Base-by-base conservation (phyloP, 169 alveolate species). In the Plasmodium malariae region DNA sequence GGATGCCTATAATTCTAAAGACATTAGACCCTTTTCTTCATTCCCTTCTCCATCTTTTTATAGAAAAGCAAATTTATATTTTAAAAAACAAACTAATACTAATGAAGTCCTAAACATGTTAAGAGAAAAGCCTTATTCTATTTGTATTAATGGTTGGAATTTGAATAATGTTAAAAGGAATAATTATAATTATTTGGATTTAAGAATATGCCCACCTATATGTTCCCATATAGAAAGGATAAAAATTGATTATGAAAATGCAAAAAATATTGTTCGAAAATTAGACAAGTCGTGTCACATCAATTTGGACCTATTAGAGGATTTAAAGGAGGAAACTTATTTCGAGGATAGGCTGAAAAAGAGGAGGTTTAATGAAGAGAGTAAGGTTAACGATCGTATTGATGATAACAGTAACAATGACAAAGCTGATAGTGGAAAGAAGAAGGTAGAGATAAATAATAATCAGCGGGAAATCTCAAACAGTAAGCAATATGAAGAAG, bases 131-230 rank as follows among this genome's bases (percentile, higher is more conserved):
- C 30, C 89, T n/a, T 36, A 28, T 34, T 14, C 45, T 62, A 54
- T 76, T n/a, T 1, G 40, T 26, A 62, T 76, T 36, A 43, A 63
- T 4, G 78, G 74, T 1, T 76, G 76, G 74, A 37, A 43, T 36
- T 60, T 76, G 30, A 76, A 54, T 40, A 62, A 67, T 19, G 40
- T 83, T 6, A 83, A 65, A 51, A 83, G 85, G 57, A 83, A 83
- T 68, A 83, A 32, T 21, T 83, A 83, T 71, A 49, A 67, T 6
- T 67, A 49, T 37, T 21, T 83, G 28, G 91, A 83, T n/a, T 67
- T 83, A 12, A 49, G 83, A 32, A 36, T 83, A 4, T 83, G 91
- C 48, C 91, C 91, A 21, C 91, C 91, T 26, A 83, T 83, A 34
- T 83, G 83, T 51, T 83, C 91, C 3, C 91, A 83, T 55, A 43